These are phyloP conservation scores for Carex kokanica DNA, from an alignment of 176 grass and related monocot genomes.

Conservation along the genomic window DNA sequence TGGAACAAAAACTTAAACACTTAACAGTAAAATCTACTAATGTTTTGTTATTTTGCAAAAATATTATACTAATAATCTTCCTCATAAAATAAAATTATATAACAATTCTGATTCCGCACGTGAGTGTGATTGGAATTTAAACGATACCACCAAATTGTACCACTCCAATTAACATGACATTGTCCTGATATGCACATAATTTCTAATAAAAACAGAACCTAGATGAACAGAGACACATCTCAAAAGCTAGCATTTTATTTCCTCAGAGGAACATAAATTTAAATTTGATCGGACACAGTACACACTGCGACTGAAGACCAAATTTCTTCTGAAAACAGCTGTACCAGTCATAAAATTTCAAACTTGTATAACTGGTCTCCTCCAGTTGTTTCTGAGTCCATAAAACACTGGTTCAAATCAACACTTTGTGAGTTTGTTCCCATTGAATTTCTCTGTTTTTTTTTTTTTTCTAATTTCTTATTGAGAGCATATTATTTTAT, in stretches of 20 bases:
- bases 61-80: too few relatives aligned
- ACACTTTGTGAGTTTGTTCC: neutral
- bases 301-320: constrained; percentile 5
- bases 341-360: constrained; percentile 10
- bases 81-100: too few relatives aligned
- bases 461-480: neutral
- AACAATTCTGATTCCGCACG: too few relatives aligned
- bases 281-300: neutral
- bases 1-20: too few relatives aligned
- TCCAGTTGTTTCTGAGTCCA: neutral
- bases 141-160: too few relatives aligned
- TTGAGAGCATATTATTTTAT: neutral
- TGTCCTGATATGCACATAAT: too few relatives aligned
- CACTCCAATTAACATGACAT: too few relatives aligned
- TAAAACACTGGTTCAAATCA: neutral
- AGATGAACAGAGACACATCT: neutral
- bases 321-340: constrained; percentile 9
- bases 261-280: neutral
- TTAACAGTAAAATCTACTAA: too few relatives aligned
- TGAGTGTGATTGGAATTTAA: too few relatives aligned
- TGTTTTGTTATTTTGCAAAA: too few relatives aligned
- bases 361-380: neutral
- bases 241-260: neutral
- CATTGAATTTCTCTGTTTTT: neutral
- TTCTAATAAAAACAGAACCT: too few relatives aligned